These are phyloP conservation scores for Cyclotella atomus DNA, from an alignment of 108 stramenopile genomes.

Conservation along the genomic window DNA sequence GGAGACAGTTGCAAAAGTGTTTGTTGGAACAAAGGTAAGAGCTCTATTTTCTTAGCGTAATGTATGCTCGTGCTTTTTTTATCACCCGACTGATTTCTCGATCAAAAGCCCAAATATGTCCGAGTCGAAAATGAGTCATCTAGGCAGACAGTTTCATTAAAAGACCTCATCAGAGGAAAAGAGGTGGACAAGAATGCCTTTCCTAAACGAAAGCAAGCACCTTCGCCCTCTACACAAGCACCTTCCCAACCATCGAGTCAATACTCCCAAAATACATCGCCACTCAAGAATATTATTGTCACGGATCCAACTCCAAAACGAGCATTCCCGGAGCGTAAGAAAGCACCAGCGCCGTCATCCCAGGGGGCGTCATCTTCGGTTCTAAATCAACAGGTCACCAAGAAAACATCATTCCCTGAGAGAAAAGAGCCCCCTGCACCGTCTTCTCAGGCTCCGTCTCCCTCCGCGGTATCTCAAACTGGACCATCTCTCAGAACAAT, in stretches of 20 bases:
- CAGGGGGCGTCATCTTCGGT: neutral
- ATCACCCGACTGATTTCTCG: neutral
- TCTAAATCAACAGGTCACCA: neutral
- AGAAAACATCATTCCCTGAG: constrained; percentile 4
- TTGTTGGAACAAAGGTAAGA: constrained; percentile 8
- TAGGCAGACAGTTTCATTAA: constrained; percentile 1
- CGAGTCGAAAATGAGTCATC: neutral
- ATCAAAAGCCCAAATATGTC: constrained; percentile 6
- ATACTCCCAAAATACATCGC: neutral
- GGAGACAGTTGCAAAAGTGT: neutral
- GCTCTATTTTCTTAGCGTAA: neutral
- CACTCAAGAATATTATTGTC: neutral
- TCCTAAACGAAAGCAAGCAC: constrained; percentile 2
- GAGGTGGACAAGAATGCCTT: neutral
- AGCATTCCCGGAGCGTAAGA: constrained; percentile 6
- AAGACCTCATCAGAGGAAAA: constrained; percentile 1
- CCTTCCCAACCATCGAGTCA: constrained; percentile 4
- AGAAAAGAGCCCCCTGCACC: neutral
- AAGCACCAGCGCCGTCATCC: neutral
- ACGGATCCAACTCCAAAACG: neutral
- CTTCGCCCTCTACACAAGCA: constrained; percentile 14
- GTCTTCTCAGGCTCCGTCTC: constrained; percentile 7
- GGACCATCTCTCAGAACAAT: neutral
- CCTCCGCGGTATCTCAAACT: neutral
- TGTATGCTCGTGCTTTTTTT: neutral